These are phyloP conservation scores for Mortierella sp. DNA, from an alignment of 371 early-diverging fungal genomes.

Conservation along the genomic window DNA sequence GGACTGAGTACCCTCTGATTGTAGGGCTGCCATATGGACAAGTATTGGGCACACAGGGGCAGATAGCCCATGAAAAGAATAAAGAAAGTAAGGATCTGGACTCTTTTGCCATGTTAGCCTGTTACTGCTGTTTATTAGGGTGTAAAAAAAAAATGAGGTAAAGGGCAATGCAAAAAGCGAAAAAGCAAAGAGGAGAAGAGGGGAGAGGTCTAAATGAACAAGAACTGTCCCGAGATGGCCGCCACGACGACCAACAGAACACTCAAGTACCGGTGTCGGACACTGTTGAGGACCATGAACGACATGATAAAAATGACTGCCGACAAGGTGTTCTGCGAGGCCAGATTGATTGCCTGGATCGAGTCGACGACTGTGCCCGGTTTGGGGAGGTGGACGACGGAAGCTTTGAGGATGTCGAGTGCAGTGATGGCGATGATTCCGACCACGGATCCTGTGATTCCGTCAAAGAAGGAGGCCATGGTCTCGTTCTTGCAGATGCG, in stretches of 20 bases:
- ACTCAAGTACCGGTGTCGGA: conserved; percentile 30
- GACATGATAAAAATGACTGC: conserved; percentile 54
- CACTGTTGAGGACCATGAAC: conserved; percentile 46
- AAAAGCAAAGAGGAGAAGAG: neutral
- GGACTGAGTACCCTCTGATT: too few relatives aligned
- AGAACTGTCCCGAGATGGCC: conserved; percentile 63
- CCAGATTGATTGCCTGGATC: conserved; percentile 17
- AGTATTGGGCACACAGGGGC: too few relatives aligned
- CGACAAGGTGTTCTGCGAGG: conserved; percentile 32
- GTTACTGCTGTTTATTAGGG: too few relatives aligned
- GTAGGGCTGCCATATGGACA: too few relatives aligned
- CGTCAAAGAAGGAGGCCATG: conserved; percentile 59
- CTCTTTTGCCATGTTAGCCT: too few relatives aligned
- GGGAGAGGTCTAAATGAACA: conserved; percentile 27
- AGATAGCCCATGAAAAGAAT: too few relatives aligned
- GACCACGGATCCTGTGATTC: conserved; percentile 60
- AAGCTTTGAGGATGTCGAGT: conserved; percentile 51
- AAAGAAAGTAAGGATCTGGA: too few relatives aligned
- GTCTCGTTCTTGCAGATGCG: conserved; percentile 48
- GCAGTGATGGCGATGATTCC: conserved; percentile 64
- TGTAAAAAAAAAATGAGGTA: too few relatives aligned
- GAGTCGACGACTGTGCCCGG: conserved; percentile 11
- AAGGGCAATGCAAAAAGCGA: too few relatives aligned
- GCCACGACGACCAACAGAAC: conserved; percentile 51
- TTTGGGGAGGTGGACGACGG: conserved; percentile 30